Evolutionary conservation across 2,329 filamentous ascomycete species (phyloP), one percentile per base, ranked within the genome.

Genomic region (Rutstroemia sydowiana): DNA sequence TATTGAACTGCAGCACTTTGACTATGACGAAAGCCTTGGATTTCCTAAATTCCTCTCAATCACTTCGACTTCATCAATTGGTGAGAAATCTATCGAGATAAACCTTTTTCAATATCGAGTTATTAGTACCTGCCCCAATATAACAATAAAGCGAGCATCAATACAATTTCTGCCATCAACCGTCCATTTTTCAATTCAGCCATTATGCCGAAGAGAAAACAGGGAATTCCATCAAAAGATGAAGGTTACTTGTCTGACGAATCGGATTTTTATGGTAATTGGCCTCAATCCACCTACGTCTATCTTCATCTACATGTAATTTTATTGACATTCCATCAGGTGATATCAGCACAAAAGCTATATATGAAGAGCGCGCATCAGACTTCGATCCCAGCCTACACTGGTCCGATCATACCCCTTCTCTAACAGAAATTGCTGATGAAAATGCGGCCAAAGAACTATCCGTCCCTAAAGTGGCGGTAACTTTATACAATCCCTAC

Each of bases 191-290:
- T 20, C 34, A 39, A 36, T 44, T 45, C 49, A 21, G 21, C 4
- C 42, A 56, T 28, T 11, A 60, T 61, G 59, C 54, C 54, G 6
- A 55, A 53, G 13, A 41, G 40, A 28, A 45, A 34, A 45, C 45
- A 45, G 37, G 37, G 16, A 43, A 53, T 52, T 2, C 9, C 6
- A 6, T 32, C 6, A 2, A 36, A 40, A 10, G 36, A 55, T 14
- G 32, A 50, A 31, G 49, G 53, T 2, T 64, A 65, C 44, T 30
- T 66, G 8, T 66, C 65, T 18, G 62, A 66, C 13, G 76, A 81
- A 49, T 80, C 77, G 1, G 75, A 78, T 46, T 81, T 81, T 59
- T 81, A 80, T 53, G 78, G 78, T 78, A 48, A 34, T 26, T 30
- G 13, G 11, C 16, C 9, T 28, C 40, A 26, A n/a, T n/a, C 16